These are phyloP conservation scores for Rubus idaeus DNA, from an alignment of 306 rosid species.

Conservation along the genomic window DNA sequence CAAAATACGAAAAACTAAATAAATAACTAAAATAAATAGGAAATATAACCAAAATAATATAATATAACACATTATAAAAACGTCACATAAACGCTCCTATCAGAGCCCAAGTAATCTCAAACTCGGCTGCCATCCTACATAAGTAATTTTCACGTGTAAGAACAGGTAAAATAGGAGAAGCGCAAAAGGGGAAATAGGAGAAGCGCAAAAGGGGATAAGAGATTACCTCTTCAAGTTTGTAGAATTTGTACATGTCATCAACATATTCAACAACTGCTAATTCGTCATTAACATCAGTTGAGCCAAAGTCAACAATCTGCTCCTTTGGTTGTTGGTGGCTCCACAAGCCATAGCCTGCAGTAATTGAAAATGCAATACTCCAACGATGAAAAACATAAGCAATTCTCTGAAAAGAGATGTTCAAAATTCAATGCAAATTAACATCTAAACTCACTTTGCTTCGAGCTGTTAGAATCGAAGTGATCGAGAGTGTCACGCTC, in stretches of 20 bases:
- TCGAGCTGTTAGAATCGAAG: slow-evolving; percentile 68
- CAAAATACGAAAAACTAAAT: too few species aligned
- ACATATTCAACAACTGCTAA: slow-evolving; percentile 68
- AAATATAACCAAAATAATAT: too few species aligned
- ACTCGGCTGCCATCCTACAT: slow-evolving; percentile 48
- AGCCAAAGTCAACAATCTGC: slow-evolving; percentile 47
- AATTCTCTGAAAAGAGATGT: background rate
- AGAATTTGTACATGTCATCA: slow-evolving; percentile 65
- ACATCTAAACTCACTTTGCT: slow-evolving; percentile 52
- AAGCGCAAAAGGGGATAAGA: background rate
- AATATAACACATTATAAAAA: too few species aligned
- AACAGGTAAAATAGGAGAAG: background rate
- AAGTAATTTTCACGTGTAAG: slow-evolving; percentile 6
- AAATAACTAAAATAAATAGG: too few species aligned
- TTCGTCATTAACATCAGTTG: slow-evolving; percentile 51
- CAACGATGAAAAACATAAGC: background rate
- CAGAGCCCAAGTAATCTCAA: slow-evolving; percentile 55
- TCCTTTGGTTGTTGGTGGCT: slow-evolving; percentile 36
- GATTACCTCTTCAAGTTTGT: slow-evolving; percentile 60
- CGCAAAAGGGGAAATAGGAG: background rate
- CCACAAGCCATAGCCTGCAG: slow-evolving; percentile 63
- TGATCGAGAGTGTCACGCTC: too few species aligned
- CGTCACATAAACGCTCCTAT: too few species aligned
- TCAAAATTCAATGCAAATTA: background rate
- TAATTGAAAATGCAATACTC: background rate